Percentiles rank a stretch among this genome's conserved stretches.
Conservation (phyloP, 441 rosid genomes). For the Jatropha multifida region DNA sequence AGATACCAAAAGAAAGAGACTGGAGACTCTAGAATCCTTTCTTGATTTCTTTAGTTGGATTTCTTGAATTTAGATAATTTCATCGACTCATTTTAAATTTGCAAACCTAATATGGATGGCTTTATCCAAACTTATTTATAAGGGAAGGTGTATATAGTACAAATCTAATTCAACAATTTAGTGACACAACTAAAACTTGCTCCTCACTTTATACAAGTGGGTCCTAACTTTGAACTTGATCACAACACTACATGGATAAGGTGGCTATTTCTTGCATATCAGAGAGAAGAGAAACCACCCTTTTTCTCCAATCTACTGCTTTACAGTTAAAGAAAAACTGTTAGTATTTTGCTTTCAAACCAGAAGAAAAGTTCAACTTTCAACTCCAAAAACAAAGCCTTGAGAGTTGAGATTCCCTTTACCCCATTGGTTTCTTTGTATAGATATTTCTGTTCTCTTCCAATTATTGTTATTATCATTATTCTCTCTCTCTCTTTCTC, state of each 20-base stretch:
- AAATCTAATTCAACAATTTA: background rate
- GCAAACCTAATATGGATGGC: slow-evolving; percentile 14
- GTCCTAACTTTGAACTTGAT: slow-evolving; percentile 20
- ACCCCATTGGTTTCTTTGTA: background rate
- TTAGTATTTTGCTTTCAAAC: slow-evolving; percentile 25
- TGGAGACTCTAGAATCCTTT: background rate
- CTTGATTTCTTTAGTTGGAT: background rate
- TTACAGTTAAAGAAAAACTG: background rate
- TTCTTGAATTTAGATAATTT: slow-evolving; percentile 1
- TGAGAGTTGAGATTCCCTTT: slow-evolving; percentile 13
- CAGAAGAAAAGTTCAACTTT: slow-evolving; percentile 13
- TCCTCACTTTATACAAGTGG: slow-evolving; percentile 11
- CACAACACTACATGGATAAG: slow-evolving; percentile 27
- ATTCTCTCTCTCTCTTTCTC: background rate
- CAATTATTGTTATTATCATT: slow-evolving; percentile 21
- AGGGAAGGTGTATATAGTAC: background rate
- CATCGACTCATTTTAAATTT: background rate
- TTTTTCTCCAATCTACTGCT: no score
- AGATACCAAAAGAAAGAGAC: background rate
- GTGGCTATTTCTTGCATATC: background rate
- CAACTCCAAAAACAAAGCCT: slow-evolving; percentile 9
- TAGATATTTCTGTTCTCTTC: slow-evolving; percentile 23
- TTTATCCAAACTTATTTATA: slow-evolving; percentile 22
- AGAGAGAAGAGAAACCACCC: background rate
- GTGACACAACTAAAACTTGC: slow-evolving; percentile 5